Conservation (phyloP, 2,329 filamentous ascomycete genomes). For the Elsinoe perseae region DNA sequence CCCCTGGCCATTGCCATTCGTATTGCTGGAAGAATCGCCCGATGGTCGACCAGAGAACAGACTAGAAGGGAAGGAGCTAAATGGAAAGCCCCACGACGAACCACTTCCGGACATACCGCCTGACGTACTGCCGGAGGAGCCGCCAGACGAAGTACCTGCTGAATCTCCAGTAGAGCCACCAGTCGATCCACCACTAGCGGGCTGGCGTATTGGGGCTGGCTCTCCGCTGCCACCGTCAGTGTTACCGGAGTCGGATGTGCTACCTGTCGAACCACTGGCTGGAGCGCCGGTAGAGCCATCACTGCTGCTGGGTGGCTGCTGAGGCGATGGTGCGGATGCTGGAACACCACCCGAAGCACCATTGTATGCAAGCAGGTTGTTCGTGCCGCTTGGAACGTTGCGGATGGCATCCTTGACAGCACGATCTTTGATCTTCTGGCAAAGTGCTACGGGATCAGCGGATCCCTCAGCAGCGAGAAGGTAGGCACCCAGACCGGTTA, state of each 20-base stretch:
- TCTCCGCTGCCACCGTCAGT: neutral
- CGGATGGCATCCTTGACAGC: conserved; percentile 37
- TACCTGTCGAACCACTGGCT: neutral
- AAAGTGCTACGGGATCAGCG: conserved; percentile 42
- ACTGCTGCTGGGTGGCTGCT: neutral
- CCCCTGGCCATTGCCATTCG: neutral
- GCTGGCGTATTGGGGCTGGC: neutral
- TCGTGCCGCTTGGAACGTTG: conserved; percentile 38
- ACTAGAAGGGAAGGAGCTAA: no score
- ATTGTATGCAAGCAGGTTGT: conserved; percentile 52
- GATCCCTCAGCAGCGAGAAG: conserved; percentile 49
- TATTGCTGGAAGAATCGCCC: neutral
- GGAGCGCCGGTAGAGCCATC: neutral
- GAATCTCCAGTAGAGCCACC: neutral
- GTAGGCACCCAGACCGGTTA: conserved; percentile 61
- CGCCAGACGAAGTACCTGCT: neutral
- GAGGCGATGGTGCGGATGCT: neutral
- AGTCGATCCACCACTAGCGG: no score
- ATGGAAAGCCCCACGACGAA: neutral
- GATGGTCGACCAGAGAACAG: neutral
- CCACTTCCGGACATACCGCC: neutral
- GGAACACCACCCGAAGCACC: conserved; percentile 25
- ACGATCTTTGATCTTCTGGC: conserved; percentile 39
- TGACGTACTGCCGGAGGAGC: neutral
- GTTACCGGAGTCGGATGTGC: neutral